A percentile compares a stretch with the other conserved stretches of the same genome.
Conservation (phyloP, 805 yeast genomes). For the Metschnikowia cubensis region DNA sequence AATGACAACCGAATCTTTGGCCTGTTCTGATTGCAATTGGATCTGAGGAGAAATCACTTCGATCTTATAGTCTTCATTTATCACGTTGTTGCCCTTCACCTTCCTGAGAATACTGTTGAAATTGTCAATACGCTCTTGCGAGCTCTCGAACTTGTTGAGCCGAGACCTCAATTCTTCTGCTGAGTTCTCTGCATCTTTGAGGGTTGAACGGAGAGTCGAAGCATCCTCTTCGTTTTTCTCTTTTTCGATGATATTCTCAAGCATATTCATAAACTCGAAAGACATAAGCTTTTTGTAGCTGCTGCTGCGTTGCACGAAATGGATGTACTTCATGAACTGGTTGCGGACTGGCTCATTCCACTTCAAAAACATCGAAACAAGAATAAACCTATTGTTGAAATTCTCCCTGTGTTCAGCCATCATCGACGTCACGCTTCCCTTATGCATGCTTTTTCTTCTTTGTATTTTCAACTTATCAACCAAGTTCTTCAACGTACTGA, state of each 20-base stretch:
- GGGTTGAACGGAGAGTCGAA: conserved; percentile 8
- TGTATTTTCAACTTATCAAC: conserved; percentile 5
- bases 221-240: conserved; percentile 48
- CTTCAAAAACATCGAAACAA: conserved; percentile 37
- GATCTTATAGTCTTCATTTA: conserved; percentile 38
- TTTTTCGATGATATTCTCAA: conserved; percentile 30
- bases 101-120: conserved; percentile 31
- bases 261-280: conserved; percentile 31
- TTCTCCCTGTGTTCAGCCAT: conserved; percentile 8
- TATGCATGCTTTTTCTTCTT: conserved; percentile 5
- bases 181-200: neutral
- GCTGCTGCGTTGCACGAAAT: conserved; percentile 30
- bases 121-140: conserved; percentile 24
- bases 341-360: conserved; percentile 40
- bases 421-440: conserved; percentile 8
- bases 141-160: conserved; percentile 7
- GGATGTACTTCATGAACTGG: conserved; percentile 31
- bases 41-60: conserved; percentile 43
- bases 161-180: neutral
- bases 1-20: conserved; percentile 53
- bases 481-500: conserved; percentile 18
- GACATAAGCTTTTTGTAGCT: conserved; percentile 29
- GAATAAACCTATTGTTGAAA: conserved; percentile 37
- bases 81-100: conserved; percentile 19
- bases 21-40: conserved; percentile 37